These are phyloP conservation scores for Triangularia verruculosa DNA, from an alignment of 2,329 filamentous ascomycete genomes.

Conservation along the genomic window DNA sequence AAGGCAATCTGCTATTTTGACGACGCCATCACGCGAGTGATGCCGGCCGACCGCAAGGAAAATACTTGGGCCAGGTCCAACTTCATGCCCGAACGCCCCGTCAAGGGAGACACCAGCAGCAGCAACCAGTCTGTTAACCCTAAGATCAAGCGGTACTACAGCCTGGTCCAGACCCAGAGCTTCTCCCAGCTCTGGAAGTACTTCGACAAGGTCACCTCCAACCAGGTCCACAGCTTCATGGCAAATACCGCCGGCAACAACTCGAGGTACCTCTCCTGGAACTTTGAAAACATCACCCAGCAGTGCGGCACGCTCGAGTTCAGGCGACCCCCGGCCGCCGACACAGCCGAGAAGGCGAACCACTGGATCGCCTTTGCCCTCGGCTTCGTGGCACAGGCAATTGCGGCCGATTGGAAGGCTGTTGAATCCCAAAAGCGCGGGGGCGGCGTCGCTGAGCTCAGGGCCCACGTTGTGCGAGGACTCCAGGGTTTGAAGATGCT, in stretches of 20 bases:
- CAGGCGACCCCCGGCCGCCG: neutral
- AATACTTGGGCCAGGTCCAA: neutral
- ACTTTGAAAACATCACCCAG: neutral
- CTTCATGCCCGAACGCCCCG: neutral
- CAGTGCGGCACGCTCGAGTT: slow-evolving; percentile 2
- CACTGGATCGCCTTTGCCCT: neutral
- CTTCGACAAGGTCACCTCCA: neutral
- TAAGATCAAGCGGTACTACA: neutral
- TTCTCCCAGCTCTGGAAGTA: neutral
- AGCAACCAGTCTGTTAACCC: neutral
- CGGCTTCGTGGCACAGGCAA: neutral
- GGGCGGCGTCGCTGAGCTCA: neutral
- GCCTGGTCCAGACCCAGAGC: neutral
- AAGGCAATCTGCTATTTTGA: neutral
- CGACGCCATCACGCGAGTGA: neutral
- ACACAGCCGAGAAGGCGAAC: neutral
- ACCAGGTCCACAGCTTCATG: neutral
- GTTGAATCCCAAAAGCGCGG: neutral
- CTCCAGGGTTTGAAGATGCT: neutral
- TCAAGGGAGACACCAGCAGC: neutral
- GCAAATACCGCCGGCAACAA: neutral
- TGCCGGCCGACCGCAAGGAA: neutral
- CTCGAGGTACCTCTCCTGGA: neutral
- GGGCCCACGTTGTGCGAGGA: neutral
- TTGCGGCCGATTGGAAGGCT: neutral